Percentiles rank a stretch among this genome's conserved stretches.
phyloP scores from a whole-genome alignment of 2,329 filamentous ascomycete genomes.

The Metarhizium album region DNA sequence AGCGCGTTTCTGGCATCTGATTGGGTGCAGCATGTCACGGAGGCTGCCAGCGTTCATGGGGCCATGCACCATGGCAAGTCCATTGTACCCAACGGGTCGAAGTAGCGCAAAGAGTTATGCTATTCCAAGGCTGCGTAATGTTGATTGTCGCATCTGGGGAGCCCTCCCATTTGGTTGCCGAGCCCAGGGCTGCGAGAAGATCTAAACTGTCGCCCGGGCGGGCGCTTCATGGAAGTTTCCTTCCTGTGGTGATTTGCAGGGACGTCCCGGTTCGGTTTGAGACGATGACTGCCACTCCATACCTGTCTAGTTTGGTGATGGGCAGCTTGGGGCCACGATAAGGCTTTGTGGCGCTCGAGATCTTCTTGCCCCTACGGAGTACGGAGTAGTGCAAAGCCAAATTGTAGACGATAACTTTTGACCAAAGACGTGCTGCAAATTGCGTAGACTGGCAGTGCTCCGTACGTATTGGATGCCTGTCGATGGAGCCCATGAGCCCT shows the following conservation, averaged over 20 bases:
- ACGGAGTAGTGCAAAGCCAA: no score
- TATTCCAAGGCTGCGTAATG: background rate
- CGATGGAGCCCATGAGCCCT: background rate
- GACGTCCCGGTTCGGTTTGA: background rate
- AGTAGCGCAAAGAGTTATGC: background rate
- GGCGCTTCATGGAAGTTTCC: no score
- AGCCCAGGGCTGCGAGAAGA: background rate
- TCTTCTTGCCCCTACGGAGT: no score
- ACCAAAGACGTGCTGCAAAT: no score
- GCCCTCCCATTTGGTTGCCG: constrained; percentile 2
- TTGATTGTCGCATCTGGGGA: background rate
- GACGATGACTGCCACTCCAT: no score
- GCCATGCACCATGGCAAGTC: background rate
- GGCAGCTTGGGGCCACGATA: no score
- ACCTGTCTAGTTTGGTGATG: no score
- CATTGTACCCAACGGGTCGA: constrained; percentile 3
- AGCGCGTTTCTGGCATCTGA: constrained; percentile 2
- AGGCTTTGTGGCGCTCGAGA: no score
- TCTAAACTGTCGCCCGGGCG: no score
- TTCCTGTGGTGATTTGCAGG: background rate
- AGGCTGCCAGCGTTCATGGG: background rate
- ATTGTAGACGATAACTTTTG: no score
- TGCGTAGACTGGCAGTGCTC: no score
- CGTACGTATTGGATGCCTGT: no score
- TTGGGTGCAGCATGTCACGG: background rate